These are phyloP conservation scores for Deuterostichococcus epilithicus DNA, from an alignment of 139 green algal genomes.

Conservation along the genomic window DNA sequence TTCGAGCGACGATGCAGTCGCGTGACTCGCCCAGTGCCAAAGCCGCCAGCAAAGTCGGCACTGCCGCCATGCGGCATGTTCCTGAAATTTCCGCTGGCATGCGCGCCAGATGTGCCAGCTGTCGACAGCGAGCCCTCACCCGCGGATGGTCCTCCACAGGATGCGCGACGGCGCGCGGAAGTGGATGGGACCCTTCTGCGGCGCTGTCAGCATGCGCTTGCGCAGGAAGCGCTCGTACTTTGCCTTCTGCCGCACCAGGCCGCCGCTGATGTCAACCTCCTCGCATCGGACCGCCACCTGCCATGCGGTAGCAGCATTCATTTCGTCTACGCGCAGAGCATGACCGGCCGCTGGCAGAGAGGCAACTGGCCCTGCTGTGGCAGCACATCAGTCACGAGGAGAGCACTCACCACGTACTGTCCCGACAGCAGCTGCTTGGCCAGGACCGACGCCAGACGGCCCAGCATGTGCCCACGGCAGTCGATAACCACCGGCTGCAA, in stretches of 20 bases:
- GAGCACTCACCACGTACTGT: slow-evolving; percentile 69
- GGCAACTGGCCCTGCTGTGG: background rate
- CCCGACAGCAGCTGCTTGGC: slow-evolving; percentile 97
- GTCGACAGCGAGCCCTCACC: slow-evolving; percentile 36
- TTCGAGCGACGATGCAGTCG: too few relatives aligned
- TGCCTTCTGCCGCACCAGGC: slow-evolving; percentile 93
- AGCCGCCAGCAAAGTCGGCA: too few relatives aligned
- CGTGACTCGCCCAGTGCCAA: too few relatives aligned
- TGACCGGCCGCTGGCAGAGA: background rate
- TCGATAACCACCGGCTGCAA: slow-evolving; percentile 88
- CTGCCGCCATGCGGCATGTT: background rate
- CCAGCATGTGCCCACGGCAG: slow-evolving; percentile 92
- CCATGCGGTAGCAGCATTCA: background rate
- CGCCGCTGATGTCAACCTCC: slow-evolving; percentile 93
- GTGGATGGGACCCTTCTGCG: slow-evolving; percentile 87
- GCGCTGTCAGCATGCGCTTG: slow-evolving; percentile 96
- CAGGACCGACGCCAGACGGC: slow-evolving; percentile 90
- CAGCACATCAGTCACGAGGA: background rate
- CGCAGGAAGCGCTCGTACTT: slow-evolving; percentile 94
- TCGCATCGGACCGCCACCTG: slow-evolving; percentile 89
- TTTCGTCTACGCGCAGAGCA: background rate
- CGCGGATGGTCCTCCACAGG: slow-evolving; percentile 88
- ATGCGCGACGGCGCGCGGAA: slow-evolving; percentile 89
- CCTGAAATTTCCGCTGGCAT: too few relatives aligned
- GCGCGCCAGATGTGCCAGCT: background rate